These are phyloP conservation scores for Furcasterigmium sp. DNA, from an alignment of 2,329 filamentous ascomycete genomes.

Conservation along the genomic window DNA sequence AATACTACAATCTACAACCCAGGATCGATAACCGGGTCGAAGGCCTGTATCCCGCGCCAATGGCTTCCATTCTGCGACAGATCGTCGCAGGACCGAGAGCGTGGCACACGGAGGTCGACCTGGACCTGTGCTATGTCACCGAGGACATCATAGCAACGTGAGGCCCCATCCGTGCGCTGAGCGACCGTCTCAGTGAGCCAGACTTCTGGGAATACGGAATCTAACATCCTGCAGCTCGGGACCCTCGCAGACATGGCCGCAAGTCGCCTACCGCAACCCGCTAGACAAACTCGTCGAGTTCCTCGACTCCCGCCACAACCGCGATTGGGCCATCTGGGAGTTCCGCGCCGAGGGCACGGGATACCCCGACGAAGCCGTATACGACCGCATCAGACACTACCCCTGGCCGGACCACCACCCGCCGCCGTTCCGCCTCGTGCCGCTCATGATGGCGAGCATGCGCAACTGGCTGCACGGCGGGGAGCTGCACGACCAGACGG, in stretches of 20 bases:
- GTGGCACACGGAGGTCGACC: slow-evolving; percentile 77
- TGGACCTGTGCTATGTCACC: slow-evolving; percentile 95
- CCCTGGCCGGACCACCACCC: slow-evolving; percentile 98
- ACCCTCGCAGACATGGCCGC: slow-evolving; percentile 82
- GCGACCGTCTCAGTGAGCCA: background rate
- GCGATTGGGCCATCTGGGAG: slow-evolving; percentile 94
- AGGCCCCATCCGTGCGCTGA: slow-evolving; percentile 13
- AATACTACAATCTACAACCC: too few species aligned
- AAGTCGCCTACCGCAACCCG: slow-evolving; percentile 90
- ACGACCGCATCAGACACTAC: slow-evolving; percentile 80
- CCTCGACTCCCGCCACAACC: slow-evolving; percentile 77
- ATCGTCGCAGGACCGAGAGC: slow-evolving; percentile 85
- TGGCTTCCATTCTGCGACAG: slow-evolving; percentile 79
- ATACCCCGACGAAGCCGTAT: slow-evolving; percentile 86
- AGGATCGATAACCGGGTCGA: background rate
- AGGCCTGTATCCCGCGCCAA: slow-evolving; percentile 24
- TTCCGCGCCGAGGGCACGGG: slow-evolving; percentile 95
- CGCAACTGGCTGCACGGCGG: slow-evolving; percentile 71
- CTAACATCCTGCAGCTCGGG: slow-evolving; percentile 62
- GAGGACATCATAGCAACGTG: slow-evolving; percentile 66
- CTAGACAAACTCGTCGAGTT: slow-evolving; percentile 82
- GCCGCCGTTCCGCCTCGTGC: slow-evolving; percentile 84
- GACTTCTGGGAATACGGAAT: background rate
- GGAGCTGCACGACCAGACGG: slow-evolving; percentile 24
- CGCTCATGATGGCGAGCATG: slow-evolving; percentile 88